Percentiles rank a stretch among this genome's conserved stretches.
Evolutionary conservation across 1,284 basidiomycete species (phyloP).

Genomic region (Sporisorium scitamineum): DNA sequence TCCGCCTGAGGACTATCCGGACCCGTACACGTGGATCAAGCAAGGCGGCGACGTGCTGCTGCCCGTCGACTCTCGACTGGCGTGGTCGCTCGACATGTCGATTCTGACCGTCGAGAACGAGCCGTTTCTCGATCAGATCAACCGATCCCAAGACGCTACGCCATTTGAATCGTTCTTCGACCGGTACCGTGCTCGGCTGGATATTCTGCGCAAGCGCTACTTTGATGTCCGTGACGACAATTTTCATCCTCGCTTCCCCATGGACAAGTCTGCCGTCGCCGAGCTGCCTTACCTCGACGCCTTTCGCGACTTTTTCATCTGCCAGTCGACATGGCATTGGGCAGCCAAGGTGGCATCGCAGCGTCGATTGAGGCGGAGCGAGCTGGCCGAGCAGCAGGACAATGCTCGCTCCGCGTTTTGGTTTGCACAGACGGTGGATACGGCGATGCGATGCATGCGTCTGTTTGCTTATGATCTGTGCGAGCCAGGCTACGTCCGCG

Average conservation of each 20-base stretch:
- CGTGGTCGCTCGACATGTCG: slow-evolving; percentile 44
- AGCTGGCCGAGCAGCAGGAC: slow-evolving; percentile 27
- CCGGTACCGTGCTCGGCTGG: slow-evolving; percentile 31
- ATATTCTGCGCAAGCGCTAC: slow-evolving; percentile 30
- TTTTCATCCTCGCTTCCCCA: slow-evolving; percentile 34
- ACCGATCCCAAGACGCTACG: slow-evolving; percentile 28
- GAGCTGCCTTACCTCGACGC: slow-evolving; percentile 46
- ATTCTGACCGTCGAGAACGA: slow-evolving; percentile 34
- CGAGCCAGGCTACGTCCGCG: slow-evolving; percentile 43
- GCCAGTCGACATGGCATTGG: slow-evolving; percentile 52
- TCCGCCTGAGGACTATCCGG: slow-evolving; percentile 42
- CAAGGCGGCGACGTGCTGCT: slow-evolving; percentile 36
- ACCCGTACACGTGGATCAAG: slow-evolving; percentile 39
- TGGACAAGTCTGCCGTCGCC: slow-evolving; percentile 48
- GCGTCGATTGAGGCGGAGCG: not conserved
- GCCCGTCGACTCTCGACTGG: slow-evolving; percentile 41
- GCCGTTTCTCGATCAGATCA: slow-evolving; percentile 31
- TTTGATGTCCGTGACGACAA: slow-evolving; percentile 35
- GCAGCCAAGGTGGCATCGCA: slow-evolving; percentile 30
- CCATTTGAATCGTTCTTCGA: slow-evolving; percentile 42
- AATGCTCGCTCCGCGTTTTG: slow-evolving; percentile 33
- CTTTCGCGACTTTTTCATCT: slow-evolving; percentile 41
- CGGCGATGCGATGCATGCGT: slow-evolving; percentile 35
- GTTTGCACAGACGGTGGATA: slow-evolving; percentile 41
- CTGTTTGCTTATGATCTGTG: slow-evolving; percentile 35